phyloP scores from a whole-genome alignment of 768 basidiomycete genomes.

The Russula compacta region DNA sequence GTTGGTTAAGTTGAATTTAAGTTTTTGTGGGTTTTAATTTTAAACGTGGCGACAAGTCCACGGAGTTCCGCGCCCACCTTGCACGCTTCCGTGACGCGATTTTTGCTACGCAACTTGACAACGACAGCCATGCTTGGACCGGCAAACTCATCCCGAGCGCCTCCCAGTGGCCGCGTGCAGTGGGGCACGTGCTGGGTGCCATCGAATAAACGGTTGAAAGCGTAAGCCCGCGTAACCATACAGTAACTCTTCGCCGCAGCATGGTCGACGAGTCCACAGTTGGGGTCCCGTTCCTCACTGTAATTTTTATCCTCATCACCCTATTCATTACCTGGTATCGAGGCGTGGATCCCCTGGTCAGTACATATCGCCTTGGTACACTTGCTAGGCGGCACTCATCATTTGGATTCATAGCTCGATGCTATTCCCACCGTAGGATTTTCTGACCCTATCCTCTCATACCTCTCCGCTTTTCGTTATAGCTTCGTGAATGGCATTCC shows the following conservation, averaged over 20 bases:
- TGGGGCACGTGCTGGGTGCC: too few relatives aligned
- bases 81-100: too few relatives aligned
- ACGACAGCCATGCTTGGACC: too few relatives aligned
- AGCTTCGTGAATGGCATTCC: background rate
- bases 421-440: slow-evolving; percentile 27
- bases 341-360: background rate
- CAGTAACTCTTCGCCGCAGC: background rate
- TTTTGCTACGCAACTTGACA: too few relatives aligned
- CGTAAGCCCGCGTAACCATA: background rate
- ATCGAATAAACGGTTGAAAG: too few relatives aligned
- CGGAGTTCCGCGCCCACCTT: too few relatives aligned
- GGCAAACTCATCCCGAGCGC: too few relatives aligned
- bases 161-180: too few relatives aligned
- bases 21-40: too few relatives aligned
- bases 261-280: background rate
- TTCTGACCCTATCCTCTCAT: slow-evolving; percentile 24
- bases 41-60: too few relatives aligned
- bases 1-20: too few relatives aligned
- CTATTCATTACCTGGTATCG: background rate
- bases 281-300: background rate
- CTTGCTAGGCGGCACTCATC: background rate
- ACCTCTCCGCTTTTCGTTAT: slow-evolving; percentile 5
- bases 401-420: background rate
- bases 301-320: background rate
- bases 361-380: background rate